A percentile compares a stretch with the other conserved stretches of the same genome.
Conservation (phyloP, 2,329 filamentous ascomycete species). For the Xylaria sp. region DNA sequence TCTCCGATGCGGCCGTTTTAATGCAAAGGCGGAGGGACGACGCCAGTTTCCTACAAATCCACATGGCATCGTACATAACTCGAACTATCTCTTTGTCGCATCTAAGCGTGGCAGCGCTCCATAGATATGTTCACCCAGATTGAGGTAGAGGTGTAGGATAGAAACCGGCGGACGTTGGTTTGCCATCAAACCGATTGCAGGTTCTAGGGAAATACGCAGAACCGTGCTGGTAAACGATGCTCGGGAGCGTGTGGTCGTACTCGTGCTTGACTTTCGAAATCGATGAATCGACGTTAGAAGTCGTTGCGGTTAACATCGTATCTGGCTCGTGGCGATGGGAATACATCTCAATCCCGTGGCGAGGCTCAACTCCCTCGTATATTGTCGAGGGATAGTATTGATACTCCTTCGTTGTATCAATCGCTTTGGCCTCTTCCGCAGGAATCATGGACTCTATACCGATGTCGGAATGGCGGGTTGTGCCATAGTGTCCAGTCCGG, state of each 20-base stretch:
- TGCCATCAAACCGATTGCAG: conserved; percentile 65
- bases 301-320: conserved; percentile 46
- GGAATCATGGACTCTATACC: conserved; percentile 63
- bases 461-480: conserved; percentile 60
- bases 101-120: conserved; percentile 12
- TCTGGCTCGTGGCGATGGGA: conserved; percentile 52
- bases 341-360: conserved; percentile 63
- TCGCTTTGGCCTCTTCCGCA: conserved; percentile 62
- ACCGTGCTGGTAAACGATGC: conserved; percentile 60
- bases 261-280: conserved; percentile 62
- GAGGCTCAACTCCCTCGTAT: conserved; percentile 61
- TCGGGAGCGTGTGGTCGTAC: conserved; percentile 59
- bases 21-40: conserved; percentile 41
- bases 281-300: conserved; percentile 48
- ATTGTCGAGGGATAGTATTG: conserved; percentile 65
- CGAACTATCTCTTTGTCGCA: conserved; percentile 26
- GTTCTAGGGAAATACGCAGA: conserved; percentile 54
- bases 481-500: conserved; percentile 56
- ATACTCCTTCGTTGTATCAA: conserved; percentile 62
- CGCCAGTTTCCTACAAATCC: conserved; percentile 33
- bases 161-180: conserved; percentile 62
- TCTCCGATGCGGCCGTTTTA: conserved; percentile 40
- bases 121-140: conserved; percentile 50
- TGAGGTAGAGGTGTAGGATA: conserved; percentile 65
- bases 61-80: conserved; percentile 33